Percentiles rank a stretch among this genome's conserved stretches.
Conservation (phyloP, 2,329 filamentous ascomycete species). For the Hypoxylon sp. region DNA sequence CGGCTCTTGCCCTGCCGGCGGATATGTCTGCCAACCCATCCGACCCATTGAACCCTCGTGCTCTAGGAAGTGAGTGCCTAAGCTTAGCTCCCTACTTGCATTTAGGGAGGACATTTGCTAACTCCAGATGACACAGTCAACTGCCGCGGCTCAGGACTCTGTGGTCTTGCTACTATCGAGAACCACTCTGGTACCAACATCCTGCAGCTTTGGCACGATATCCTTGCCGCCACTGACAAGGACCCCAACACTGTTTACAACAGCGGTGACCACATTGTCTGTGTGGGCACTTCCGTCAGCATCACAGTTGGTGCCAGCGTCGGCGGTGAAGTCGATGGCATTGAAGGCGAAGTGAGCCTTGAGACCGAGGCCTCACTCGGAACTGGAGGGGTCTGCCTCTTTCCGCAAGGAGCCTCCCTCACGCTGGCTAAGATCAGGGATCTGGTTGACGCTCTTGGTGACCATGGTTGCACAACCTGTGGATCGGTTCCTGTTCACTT, state of each 20-base stretch:
- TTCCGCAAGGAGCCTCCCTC: slow-evolving; percentile 40
- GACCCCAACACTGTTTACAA: slow-evolving; percentile 37
- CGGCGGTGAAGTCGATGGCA: slow-evolving; percentile 30
- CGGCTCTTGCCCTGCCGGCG: slow-evolving; percentile 24
- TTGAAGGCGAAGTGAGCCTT: slow-evolving; percentile 31
- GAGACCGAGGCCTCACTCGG: slow-evolving; percentile 21
- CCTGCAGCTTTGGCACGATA: slow-evolving; percentile 37
- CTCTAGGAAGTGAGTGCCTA: slow-evolving; percentile 31
- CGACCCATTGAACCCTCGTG: slow-evolving; percentile 31
- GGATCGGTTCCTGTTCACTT: slow-evolving; percentile 43
- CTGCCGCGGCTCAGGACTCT: slow-evolving; percentile 44
- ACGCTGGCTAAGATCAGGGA: slow-evolving; percentile 34
- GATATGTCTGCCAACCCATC: slow-evolving; percentile 30
- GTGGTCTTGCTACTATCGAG: slow-evolving; percentile 33
- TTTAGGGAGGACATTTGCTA: background rate
- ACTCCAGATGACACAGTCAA: slow-evolving; percentile 25
- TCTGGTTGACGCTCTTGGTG: slow-evolving; percentile 37
- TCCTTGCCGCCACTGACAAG: slow-evolving; percentile 34
- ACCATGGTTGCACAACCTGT: slow-evolving; percentile 41
- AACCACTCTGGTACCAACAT: slow-evolving; percentile 28
- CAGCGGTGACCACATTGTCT: slow-evolving; percentile 42
- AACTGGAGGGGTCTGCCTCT: slow-evolving; percentile 41
- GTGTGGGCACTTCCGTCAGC: slow-evolving; percentile 36
- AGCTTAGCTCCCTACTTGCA: background rate
- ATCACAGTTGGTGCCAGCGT: slow-evolving; percentile 33